A percentile compares a stretch with the other conserved stretches of the same genome.
Conservation (phyloP, 768 basidiomycete genomes). For the Hericium erinaceus region DNA sequence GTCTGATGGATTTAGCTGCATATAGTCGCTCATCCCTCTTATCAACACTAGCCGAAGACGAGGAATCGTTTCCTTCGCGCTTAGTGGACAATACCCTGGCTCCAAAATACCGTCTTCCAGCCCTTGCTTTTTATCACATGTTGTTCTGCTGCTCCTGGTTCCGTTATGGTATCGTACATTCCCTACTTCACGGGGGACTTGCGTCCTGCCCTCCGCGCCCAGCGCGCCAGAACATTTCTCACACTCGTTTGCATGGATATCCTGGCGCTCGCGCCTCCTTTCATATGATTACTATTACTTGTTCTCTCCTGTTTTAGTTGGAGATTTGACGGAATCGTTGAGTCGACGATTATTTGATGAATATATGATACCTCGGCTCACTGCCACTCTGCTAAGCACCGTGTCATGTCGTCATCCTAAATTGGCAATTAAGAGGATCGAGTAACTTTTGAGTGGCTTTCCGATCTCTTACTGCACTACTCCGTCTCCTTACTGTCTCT, state of each 20-base stretch:
- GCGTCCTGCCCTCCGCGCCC: constrained; percentile 11
- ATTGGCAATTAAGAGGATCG: constrained; percentile 2
- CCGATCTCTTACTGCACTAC: background rate
- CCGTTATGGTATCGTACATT: constrained; percentile 35
- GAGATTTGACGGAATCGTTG: constrained; percentile 2
- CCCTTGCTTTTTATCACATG: constrained; percentile 22
- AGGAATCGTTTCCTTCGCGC: constrained; percentile 74
- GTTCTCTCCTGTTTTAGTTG: constrained; percentile 11
- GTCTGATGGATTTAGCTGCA: background rate
- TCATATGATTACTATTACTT: constrained; percentile 12
- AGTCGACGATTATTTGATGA: constrained; percentile 8
- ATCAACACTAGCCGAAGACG: constrained; percentile 14
- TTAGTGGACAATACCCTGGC: constrained; percentile 27
- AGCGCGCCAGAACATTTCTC: constrained; percentile 7
- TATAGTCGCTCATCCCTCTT: background rate
- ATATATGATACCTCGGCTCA: constrained; percentile 15
- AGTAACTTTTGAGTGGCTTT: background rate
- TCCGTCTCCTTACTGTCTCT: background rate
- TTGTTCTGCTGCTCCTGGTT: constrained; percentile 28
- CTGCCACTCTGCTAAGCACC: background rate
- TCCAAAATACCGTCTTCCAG: constrained; percentile 21
- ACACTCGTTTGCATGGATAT: constrained; percentile 17
- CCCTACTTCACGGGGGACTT: constrained; percentile 18
- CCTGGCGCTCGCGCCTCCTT: constrained; percentile 7
- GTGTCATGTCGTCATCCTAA: background rate